A percentile compares a stretch with the other conserved stretches of the same genome.
Conservation (phyloP, 805 yeast genomes). For the Yarrowia porcina region DNA sequence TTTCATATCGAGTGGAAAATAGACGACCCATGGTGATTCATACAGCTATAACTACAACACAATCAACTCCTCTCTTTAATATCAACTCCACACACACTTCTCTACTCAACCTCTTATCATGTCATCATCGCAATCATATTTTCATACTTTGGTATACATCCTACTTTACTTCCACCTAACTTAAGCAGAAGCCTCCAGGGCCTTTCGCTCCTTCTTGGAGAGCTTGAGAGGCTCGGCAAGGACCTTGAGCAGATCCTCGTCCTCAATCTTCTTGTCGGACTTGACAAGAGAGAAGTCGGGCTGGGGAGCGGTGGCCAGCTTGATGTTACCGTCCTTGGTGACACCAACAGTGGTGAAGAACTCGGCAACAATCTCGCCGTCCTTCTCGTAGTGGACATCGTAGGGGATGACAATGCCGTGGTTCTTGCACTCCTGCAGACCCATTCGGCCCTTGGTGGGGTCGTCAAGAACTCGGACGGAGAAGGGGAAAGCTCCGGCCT, state of each 20-base stretch:
- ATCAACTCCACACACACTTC: too few relatives aligned
- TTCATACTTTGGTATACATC: neutral
- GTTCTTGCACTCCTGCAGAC: slow-evolving; percentile 66
- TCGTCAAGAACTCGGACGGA: slow-evolving; percentile 63
- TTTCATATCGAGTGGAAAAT: too few relatives aligned
- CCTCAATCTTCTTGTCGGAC: slow-evolving; percentile 54
- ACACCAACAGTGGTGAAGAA: slow-evolving; percentile 71
- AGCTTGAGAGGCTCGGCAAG: slow-evolving; percentile 51
- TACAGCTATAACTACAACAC: too few relatives aligned
- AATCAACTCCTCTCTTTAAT: too few relatives aligned
- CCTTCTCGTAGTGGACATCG: slow-evolving; percentile 65
- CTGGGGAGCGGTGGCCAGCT: slow-evolving; percentile 53
- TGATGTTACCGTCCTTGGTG: slow-evolving; percentile 68
- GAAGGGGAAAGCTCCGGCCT: slow-evolving; percentile 66
- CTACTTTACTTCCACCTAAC: neutral
- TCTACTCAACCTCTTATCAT: too few relatives aligned
- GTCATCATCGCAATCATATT: slow-evolving; percentile 2
- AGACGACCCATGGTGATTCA: too few relatives aligned
- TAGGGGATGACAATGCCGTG: slow-evolving; percentile 66
- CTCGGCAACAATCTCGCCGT: slow-evolving; percentile 65
- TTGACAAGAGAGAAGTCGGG: slow-evolving; percentile 51
- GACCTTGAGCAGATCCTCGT: slow-evolving; percentile 48
- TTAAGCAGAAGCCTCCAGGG: slow-evolving; percentile 40
- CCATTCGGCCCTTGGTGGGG: slow-evolving; percentile 68
- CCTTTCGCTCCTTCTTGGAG: slow-evolving; percentile 39